Evolutionary conservation across 2,329 filamentous ascomycete species (phyloP).

Genomic region (Penicillium palitans): DNA sequence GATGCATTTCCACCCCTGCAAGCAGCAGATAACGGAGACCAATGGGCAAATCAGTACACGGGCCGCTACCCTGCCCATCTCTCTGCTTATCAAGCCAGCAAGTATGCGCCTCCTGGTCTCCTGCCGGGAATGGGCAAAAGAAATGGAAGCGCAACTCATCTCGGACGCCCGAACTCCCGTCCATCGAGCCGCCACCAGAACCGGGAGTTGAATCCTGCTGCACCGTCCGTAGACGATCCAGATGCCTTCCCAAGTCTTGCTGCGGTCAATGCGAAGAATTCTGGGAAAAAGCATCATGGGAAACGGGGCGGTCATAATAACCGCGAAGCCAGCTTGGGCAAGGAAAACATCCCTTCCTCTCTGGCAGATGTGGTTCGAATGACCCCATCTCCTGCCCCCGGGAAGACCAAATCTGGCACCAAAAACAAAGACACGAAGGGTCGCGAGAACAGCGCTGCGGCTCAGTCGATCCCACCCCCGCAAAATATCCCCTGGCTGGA

Average conservation of each 20-base stretch:
- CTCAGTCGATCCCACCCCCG: constrained; percentile 80
- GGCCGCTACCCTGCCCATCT: constrained; percentile 48
- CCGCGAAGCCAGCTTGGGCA: constrained; percentile 56
- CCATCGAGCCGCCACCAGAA: constrained; percentile 79
- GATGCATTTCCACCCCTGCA: constrained; percentile 80
- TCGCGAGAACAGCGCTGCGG: constrained; percentile 76
- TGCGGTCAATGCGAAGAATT: constrained; percentile 68
- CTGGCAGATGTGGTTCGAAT: constrained; percentile 94
- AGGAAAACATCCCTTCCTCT: constrained; percentile 71
- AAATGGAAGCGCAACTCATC: constrained; percentile 53
- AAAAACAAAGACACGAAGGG: constrained; percentile 63
- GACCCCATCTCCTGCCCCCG: constrained; percentile 78
- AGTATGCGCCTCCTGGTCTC: constrained; percentile 37
- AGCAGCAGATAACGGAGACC: constrained; percentile 60
- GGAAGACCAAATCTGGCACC: constrained; percentile 54
- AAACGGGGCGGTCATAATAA: constrained; percentile 78
- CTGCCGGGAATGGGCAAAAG: constrained; percentile 36
- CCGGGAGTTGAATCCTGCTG: constrained; percentile 62
- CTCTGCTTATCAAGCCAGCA: constrained; percentile 46
- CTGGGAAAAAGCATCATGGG: constrained; percentile 85
- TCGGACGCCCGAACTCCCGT: constrained; percentile 72
- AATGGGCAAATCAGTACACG: constrained; percentile 53
- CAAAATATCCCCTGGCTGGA: constrained; percentile 96
- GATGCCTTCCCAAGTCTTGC: constrained; percentile 92
- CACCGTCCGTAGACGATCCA: constrained; percentile 83